phyloP scores from a whole-genome alignment of 2,329 filamentous ascomycete species.

The Pestalotiopsis sp. region DNA sequence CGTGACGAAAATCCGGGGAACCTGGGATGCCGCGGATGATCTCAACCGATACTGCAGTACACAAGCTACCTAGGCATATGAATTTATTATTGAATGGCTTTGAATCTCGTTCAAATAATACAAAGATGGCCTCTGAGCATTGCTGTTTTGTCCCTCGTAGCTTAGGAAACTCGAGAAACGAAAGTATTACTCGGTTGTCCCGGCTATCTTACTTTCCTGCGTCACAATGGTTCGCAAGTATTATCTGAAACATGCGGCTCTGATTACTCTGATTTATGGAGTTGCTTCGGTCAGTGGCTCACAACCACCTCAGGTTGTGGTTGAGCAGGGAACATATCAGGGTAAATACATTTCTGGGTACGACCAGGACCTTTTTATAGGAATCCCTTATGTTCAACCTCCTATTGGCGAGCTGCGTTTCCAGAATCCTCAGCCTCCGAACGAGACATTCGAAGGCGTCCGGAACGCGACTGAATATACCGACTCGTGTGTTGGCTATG shows the following conservation, averaged over 20 bases:
- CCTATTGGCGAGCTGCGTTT: neutral
- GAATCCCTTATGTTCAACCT: neutral
- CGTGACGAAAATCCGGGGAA: neutral
- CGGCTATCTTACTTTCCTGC: neutral
- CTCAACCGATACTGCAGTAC: neutral
- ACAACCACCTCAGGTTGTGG: neutral
- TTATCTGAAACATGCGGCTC: neutral
- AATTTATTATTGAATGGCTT: neutral
- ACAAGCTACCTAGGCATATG: neutral
- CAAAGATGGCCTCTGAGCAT: neutral
- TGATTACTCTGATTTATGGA: neutral
- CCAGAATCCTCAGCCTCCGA: neutral
- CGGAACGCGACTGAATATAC: neutral
- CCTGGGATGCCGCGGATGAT: neutral
- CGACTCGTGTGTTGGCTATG: neutral
- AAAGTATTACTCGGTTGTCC: neutral
- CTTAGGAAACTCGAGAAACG: neutral
- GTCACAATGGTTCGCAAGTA: neutral
- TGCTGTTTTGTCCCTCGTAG: neutral
- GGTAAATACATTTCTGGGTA: neutral
- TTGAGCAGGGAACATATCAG: neutral
- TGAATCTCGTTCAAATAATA: neutral
- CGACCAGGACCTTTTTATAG: neutral
- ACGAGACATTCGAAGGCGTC: neutral
- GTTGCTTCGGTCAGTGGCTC: neutral